These are phyloP conservation scores for Orbilia oligospora DNA, from an alignment of 2,329 filamentous ascomycete genomes.

Conservation along the genomic window DNA sequence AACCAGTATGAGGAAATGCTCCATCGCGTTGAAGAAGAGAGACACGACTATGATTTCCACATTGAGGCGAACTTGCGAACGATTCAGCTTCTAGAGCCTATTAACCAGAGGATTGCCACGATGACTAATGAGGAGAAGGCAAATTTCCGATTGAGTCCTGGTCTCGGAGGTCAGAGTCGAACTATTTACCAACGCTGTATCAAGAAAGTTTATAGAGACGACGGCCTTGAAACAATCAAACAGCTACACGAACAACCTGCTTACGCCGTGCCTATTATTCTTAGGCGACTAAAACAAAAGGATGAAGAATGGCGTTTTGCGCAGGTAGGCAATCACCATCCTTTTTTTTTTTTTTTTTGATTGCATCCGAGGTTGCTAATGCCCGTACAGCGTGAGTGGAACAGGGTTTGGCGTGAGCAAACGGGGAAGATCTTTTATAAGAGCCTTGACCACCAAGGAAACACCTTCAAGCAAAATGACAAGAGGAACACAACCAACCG, in stretches of 20 bases:
- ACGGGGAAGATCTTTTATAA: constrained; percentile 95
- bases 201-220: constrained; percentile 94
- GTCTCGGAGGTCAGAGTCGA: constrained; percentile 91
- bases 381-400: constrained; percentile 84
- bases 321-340: constrained; percentile 72
- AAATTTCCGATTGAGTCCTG: constrained; percentile 82
- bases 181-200: constrained; percentile 97
- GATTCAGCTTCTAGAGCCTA: constrained; percentile 94
- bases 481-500: constrained; percentile 93
- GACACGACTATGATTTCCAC: constrained; percentile 98
- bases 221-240: constrained; percentile 85
- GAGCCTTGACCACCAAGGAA: constrained; percentile 96
- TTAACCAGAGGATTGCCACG: constrained; percentile 88
- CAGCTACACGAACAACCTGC: constrained; percentile 88
- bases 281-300: constrained; percentile 93
- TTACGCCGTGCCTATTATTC: constrained; percentile 87
- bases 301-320: constrained; percentile 98
- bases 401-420: constrained; percentile 97
- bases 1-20: constrained; percentile 94
- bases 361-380: constrained; percentile 32
- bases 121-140: constrained; percentile 81
- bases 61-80: constrained; percentile 96
- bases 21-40: constrained; percentile 96
- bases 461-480: constrained; percentile 87
- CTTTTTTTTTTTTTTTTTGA: constrained; percentile 38